Conservation (phyloP, 345 rosid genomes). For the Alliaria petiolata region DNA sequence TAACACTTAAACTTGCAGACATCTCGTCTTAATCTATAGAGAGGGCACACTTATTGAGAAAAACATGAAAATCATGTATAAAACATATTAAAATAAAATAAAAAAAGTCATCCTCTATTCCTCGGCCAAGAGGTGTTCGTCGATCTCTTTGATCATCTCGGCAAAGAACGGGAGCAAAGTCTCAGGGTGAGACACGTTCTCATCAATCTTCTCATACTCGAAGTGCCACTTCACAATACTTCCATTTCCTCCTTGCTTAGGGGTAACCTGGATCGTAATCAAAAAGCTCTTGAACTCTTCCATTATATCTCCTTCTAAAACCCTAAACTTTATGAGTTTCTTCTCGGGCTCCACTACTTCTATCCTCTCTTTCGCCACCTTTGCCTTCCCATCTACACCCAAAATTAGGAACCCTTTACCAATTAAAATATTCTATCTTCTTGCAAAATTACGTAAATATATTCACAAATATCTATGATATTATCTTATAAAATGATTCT, state of each 20-base stretch:
- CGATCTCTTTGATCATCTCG: conserved; percentile 3
- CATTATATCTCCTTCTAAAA: conserved; percentile 22
- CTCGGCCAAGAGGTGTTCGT: conserved; percentile 2
- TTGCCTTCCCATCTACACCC: conserved; percentile 19
- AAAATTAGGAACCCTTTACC: neutral
- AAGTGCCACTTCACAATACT: conserved; percentile 16
- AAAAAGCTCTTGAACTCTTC: conserved; percentile 15
- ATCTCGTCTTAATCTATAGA: neutral
- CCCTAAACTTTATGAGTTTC: conserved; percentile 1
- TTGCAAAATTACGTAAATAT: neutral
- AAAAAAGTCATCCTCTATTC: neutral
- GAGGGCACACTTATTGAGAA: neutral
- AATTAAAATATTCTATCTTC: neutral
- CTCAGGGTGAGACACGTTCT: conserved; percentile 7
- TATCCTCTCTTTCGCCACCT: conserved; percentile 19
- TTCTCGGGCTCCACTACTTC: conserved; percentile 20
- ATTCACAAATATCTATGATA: neutral
- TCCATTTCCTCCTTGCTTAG: conserved; percentile 7
- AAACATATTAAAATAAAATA: neutral
- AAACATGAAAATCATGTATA: neutral
- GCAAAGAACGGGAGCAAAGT: conserved; percentile 10
- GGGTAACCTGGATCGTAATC: conserved; percentile 4
- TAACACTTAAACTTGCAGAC: too few relatives aligned
- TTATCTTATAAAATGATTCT: neutral
- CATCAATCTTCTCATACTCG: conserved; percentile 20